Percentiles rank a stretch among this genome's conserved stretches.
Evolutionary conservation across 805 yeast species (phyloP).

Genomic region (Suhomyces kilbournensis): DNA sequence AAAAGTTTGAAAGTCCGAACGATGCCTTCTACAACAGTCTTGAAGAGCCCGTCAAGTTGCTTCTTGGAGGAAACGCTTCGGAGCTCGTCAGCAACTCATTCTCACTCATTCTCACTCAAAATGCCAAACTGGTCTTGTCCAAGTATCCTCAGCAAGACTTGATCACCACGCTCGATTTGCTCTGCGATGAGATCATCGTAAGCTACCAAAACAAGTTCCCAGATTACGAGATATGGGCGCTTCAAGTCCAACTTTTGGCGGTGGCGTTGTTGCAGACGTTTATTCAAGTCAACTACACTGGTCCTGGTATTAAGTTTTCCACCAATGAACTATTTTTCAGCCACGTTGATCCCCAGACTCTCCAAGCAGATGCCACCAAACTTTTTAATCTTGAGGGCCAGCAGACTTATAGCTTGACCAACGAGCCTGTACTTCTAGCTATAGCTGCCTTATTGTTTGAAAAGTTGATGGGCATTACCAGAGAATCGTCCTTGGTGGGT

Average conservation of each 20-base stretch:
- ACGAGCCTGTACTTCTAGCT: constrained; percentile 35
- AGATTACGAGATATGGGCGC: constrained; percentile 8
- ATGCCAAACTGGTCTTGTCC: constrained; percentile 12
- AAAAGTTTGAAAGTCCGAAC: constrained; percentile 10
- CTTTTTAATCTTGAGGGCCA: constrained; percentile 62
- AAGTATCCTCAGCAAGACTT: constrained; percentile 22
- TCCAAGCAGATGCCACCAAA: constrained; percentile 32
- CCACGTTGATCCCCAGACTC: constrained; percentile 15
- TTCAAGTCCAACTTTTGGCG: constrained; percentile 42
- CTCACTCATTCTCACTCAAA: constrained; percentile 14
- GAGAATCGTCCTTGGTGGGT: constrained; percentile 41
- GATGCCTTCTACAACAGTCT: constrained; percentile 7
- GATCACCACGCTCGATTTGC: constrained; percentile 15
- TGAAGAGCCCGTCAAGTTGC: constrained; percentile 13
- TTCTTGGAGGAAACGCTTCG: constrained; percentile 25
- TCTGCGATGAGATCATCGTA: constrained; percentile 11
- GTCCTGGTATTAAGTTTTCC: constrained; percentile 57
- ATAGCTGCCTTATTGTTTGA: constrained; percentile 32
- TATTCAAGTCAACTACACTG: constrained; percentile 76
- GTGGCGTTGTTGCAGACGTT: constrained; percentile 65
- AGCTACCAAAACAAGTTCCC: constrained; percentile 11
- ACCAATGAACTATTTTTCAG: constrained; percentile 29
- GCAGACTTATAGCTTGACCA: constrained; percentile 55
- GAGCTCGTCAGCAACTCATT: constrained; percentile 21
- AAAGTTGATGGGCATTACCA: constrained; percentile 39